A percentile compares a stretch with the other conserved stretches of the same genome.
phyloP scores from a whole-genome alignment of 306 rosid genomes.

The Rosa rugosa region DNA sequence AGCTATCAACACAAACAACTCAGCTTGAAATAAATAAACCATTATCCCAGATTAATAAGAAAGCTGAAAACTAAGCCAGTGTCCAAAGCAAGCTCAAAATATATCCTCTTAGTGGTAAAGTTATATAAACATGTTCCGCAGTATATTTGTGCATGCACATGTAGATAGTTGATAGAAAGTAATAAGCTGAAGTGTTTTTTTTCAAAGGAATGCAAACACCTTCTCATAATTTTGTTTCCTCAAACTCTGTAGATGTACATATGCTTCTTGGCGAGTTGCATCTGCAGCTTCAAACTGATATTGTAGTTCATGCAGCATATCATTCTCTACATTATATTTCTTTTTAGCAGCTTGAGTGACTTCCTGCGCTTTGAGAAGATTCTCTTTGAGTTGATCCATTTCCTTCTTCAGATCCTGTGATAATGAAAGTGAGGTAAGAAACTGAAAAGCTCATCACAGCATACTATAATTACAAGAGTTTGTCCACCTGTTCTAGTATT shows the following conservation, averaged over 20 bases:
- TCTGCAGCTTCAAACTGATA: conserved; percentile 60
- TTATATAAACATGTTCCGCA: neutral
- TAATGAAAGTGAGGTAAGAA: conserved; percentile 28
- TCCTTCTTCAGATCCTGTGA: conserved; percentile 61
- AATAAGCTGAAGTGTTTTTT: neutral
- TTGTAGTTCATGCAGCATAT: conserved; percentile 38
- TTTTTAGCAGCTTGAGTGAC: conserved; percentile 57
- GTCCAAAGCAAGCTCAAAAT: neutral
- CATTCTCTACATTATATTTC: conserved; percentile 45
- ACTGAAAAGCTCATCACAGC: neutral
- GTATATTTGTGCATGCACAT: neutral
- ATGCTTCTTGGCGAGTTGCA: conserved; percentile 76
- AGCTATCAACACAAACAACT: neutral
- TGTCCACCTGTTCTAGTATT: neutral
- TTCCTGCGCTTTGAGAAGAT: conserved; percentile 56
- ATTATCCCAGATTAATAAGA: neutral
- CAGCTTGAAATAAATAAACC: neutral
- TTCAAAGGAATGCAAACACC: conserved; percentile 39
- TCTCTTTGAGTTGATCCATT: conserved; percentile 53
- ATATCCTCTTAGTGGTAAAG: neutral
- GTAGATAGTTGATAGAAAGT: neutral
- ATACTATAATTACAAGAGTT: neutral
- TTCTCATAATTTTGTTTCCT: conserved; percentile 60
- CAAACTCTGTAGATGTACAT: conserved; percentile 51
- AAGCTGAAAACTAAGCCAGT: neutral